Evolutionary conservation across 768 basidiomycete genomes (phyloP).

Genomic region (Mycena latifolia): DNA sequence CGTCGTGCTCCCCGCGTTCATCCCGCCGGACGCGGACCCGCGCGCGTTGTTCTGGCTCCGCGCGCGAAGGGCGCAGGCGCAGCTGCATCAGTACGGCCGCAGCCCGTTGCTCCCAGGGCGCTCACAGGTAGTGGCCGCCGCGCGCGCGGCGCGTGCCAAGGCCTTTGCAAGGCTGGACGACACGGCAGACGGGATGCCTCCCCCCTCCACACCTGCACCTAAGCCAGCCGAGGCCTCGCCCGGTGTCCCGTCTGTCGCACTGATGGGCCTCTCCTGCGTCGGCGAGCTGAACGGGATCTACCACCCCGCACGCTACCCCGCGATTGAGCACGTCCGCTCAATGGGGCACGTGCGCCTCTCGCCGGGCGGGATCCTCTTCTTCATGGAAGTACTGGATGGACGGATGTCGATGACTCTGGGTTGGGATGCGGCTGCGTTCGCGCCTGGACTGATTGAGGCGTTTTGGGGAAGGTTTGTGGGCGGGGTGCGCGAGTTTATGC

Average conservation of each 20-base stretch:
- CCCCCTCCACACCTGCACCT: neutral
- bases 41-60: constrained; percentile 63
- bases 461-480: constrained; percentile 60
- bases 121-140: constrained; percentile 56
- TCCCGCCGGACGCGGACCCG: constrained; percentile 45
- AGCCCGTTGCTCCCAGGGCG: constrained; percentile 57
- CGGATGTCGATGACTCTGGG: constrained; percentile 69
- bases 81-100: constrained; percentile 56
- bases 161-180: constrained; percentile 67
- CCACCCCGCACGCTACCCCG: constrained; percentile 56
- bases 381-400: too few relatives aligned
- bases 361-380: constrained; percentile 49
- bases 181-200: constrained; percentile 50
- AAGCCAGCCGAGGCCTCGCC: too few relatives aligned
- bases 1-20: constrained; percentile 66
- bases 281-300: constrained; percentile 70
- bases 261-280: constrained; percentile 70
- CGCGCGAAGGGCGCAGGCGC: constrained; percentile 59
- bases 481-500: constrained; percentile 58
- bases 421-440: constrained; percentile 67
- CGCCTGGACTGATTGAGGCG: constrained; percentile 54
- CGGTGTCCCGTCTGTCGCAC: constrained; percentile 52
- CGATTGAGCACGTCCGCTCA: constrained; percentile 45
- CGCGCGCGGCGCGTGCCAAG: constrained; percentile 57
- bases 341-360: neutral